These are phyloP conservation scores for Thecaphora thlaspeos DNA, from an alignment of 1,284 basidiomycete genomes.

Conservation along the genomic window DNA sequence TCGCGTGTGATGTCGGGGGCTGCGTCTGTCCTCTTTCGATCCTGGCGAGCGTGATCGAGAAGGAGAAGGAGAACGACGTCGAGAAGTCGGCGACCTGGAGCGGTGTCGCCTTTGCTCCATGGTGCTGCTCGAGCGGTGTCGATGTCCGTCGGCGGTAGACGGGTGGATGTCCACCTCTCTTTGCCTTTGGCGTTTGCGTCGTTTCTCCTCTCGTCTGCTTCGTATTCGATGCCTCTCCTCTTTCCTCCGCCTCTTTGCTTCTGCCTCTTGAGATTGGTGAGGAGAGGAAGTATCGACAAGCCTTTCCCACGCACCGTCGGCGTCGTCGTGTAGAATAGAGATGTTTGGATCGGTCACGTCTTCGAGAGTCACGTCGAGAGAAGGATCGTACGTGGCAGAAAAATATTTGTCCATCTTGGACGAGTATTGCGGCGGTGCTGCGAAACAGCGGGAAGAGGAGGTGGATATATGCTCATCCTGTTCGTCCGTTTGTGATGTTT, in stretches of 20 bases:
- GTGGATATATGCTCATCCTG: neutral
- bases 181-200: neutral
- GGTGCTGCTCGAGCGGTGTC: neutral
- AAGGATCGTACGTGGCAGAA: conserved; percentile 24
- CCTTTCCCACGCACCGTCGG: conserved; percentile 24
- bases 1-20: neutral
- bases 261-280: conserved; percentile 2
- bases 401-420: conserved; percentile 54
- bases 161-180: too few relatives aligned
- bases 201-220: conserved; percentile 2
- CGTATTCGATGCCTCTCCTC: conserved; percentile 2
- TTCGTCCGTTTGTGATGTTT: neutral
- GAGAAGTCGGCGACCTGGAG: neutral
- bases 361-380: conserved; percentile 10
- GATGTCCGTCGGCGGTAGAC: neutral
- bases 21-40: neutral
- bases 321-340: conserved; percentile 8
- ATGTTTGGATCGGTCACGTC: conserved; percentile 7
- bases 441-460: too few relatives aligned
- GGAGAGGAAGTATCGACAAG: conserved; percentile 2
- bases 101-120: neutral
- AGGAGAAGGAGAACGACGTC: too few relatives aligned
- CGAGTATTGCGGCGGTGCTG: too few relatives aligned
- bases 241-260: conserved; percentile 1
- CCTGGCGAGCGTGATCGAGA: too few relatives aligned